Evolutionary conservation across 2,329 filamentous ascomycete species (phyloP).

Genomic region (Fusarium sulawesiense): DNA sequence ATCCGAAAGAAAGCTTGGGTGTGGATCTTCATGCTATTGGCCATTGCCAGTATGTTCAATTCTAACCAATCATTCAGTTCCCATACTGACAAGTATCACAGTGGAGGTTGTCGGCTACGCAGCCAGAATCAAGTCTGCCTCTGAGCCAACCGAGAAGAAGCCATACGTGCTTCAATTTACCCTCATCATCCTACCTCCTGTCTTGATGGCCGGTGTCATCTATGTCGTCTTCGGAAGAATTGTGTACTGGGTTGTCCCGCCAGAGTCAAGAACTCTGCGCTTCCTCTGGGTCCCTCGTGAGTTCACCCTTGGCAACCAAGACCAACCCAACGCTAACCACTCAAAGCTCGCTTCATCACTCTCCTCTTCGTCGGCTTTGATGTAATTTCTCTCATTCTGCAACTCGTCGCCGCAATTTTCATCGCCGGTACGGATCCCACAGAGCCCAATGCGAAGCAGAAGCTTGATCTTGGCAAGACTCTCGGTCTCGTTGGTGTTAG

Average conservation of each 20-base stretch:
- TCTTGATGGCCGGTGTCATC: slow-evolving; percentile 44
- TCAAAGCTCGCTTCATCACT: slow-evolving; percentile 43
- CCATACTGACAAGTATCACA: background rate
- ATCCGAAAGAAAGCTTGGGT: slow-evolving; percentile 38
- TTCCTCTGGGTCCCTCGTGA: slow-evolving; percentile 42
- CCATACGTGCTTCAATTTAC: slow-evolving; percentile 40
- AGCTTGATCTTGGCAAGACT: slow-evolving; percentile 31
- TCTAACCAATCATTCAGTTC: rapidly evolving
- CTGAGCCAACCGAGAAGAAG: slow-evolving; percentile 23
- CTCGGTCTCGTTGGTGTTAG: slow-evolving; percentile 38
- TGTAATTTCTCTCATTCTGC: slow-evolving; percentile 53
- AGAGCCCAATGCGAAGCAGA: slow-evolving; percentile 48
- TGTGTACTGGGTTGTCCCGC: slow-evolving; percentile 41
- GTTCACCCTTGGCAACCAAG: background rate
- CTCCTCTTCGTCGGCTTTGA: slow-evolving; percentile 57
- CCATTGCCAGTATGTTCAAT: slow-evolving; percentile 24
- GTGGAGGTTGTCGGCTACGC: slow-evolving; percentile 38
- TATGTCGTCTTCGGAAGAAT: slow-evolving; percentile 43
- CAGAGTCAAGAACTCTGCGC: slow-evolving; percentile 27
- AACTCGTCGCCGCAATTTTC: slow-evolving; percentile 54
- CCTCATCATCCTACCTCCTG: slow-evolving; percentile 38
- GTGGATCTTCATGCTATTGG: slow-evolving; percentile 36
- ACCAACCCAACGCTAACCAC: too few species aligned
- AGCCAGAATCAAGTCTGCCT: slow-evolving; percentile 29
- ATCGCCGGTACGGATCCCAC: slow-evolving; percentile 52